phyloP scores from a whole-genome alignment of 2,329 filamentous ascomycete genomes.

The Fusarium liriodendri region DNA sequence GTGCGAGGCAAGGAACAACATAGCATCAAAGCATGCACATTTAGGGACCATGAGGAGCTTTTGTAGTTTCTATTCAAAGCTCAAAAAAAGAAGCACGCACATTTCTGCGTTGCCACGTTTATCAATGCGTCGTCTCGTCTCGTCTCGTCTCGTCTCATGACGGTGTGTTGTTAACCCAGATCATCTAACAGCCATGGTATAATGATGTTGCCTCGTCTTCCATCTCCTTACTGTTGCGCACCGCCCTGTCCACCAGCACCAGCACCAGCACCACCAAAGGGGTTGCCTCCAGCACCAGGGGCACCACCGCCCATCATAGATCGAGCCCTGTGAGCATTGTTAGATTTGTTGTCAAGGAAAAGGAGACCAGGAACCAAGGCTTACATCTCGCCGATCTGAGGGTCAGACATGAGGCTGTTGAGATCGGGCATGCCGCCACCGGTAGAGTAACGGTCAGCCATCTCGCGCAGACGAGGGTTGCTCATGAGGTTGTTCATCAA shows the following conservation, averaged over 20 bases:
- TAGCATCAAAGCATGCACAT: not conserved
- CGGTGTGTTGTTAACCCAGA: slow-evolving; percentile 14
- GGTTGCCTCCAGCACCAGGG: slow-evolving; percentile 35
- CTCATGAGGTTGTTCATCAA: slow-evolving; percentile 93
- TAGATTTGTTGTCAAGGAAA: too few relatives aligned
- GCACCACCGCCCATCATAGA: slow-evolving; percentile 58
- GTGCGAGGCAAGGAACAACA: not conserved
- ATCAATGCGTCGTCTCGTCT: slow-evolving; percentile 36
- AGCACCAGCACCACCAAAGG: slow-evolving; percentile 40
- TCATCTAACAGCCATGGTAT: slow-evolving; percentile 35
- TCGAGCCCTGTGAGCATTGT: slow-evolving; percentile 53
- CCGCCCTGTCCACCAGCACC: slow-evolving; percentile 42
- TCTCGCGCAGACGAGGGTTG: slow-evolving; percentile 88
- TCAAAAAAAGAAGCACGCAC: slow-evolving; percentile 21
- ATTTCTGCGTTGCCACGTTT: slow-evolving; percentile 29
- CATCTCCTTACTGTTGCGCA: slow-evolving; percentile 37
- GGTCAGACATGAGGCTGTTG: slow-evolving; percentile 88
- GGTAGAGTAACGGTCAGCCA: slow-evolving; percentile 82
- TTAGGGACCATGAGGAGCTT: slow-evolving; percentile 13
- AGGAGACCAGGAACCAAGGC: too few relatives aligned
- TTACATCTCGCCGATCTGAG: slow-evolving; percentile 92
- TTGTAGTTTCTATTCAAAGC: slow-evolving; percentile 38
- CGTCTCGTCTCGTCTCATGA: slow-evolving; percentile 4
- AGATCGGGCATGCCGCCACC: slow-evolving; percentile 93
- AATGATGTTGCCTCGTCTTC: slow-evolving; percentile 30